Evolutionary conservation across 1,139 yeast genomes (phyloP), one percentile per base, ranked within the genome.

Genomic region (Tardiomyces digboiensis): DNA sequence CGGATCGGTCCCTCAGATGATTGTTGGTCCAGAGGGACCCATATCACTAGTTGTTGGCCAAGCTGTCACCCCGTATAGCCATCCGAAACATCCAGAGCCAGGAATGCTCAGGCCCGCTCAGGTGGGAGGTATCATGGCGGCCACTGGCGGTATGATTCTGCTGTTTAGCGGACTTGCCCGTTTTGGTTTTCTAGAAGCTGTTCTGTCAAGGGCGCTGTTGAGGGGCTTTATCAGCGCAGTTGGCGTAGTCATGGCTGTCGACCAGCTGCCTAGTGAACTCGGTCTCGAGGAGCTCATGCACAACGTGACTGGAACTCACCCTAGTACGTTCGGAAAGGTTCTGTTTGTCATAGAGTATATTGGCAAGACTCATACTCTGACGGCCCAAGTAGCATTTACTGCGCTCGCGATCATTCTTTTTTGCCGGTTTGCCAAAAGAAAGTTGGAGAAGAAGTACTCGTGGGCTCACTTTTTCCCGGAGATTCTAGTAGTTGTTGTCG

Each of bases 11-110:
- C 97, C 97, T 0, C 94, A 84, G 57, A 85, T 91, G 95, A 83
- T 89, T 44, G 95, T 89, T 7, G 97, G 97, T 0, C 98, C 98
- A 0, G 98, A 91, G 59, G 93, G 91, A 7, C 95, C 97, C 1
- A 83, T 89, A 22, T 84, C 95, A 1, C 71, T 91, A 59, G 82
- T 91, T 38, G 86, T 91, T 2, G 97, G 97, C 2, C 95, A 87
- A 59, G 88, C 93, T 0, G 82, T 88, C n/a, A 87, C 84, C 50
- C 68, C 68, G 1, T 65, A 61, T 42, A 42, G 55, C 19, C 58
- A 49, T 39, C 50, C 45, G 6, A 49, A 49, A 19, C 48, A 52
- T 29, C 42, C 48, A n/a, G 48, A 40, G 12, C 19, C 19, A 3
- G 37, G 19, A 5, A 3, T 33, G 37, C 79, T 83, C 12, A 75